Percentiles rank a stretch among this genome's conserved stretches.
Evolutionary conservation across 805 yeast species (phyloP).

Genomic region (Candida mattraensis): DNA sequence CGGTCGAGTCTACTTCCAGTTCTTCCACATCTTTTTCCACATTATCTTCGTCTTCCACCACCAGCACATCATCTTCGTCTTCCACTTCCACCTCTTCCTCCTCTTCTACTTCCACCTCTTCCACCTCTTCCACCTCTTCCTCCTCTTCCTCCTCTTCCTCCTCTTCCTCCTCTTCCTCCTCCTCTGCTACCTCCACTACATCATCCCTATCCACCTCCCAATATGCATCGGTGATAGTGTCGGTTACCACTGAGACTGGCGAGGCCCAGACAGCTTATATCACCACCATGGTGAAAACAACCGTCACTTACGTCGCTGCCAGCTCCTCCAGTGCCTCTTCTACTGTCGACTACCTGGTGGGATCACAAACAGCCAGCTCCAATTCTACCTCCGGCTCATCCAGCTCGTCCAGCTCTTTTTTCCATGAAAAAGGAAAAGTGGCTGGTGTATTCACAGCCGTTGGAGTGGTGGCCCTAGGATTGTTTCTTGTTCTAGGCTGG

Average conservation of each 20-base stretch:
- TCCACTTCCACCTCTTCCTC: conserved; percentile 13
- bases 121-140: conserved; percentile 13
- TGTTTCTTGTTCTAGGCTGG: conserved; percentile 45
- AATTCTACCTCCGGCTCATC: conserved; percentile 14
- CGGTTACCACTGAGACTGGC: conserved; percentile 25
- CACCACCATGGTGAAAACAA: conserved; percentile 22
- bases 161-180: conserved; percentile 14
- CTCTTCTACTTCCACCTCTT: conserved; percentile 7
- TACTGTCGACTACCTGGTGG: conserved; percentile 5
- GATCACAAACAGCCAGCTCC: conserved; percentile 2
- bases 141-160: conserved; percentile 23
- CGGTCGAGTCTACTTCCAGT: conserved; percentile 5
- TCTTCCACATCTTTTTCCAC: conserved; percentile 10
- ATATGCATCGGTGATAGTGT: conserved; percentile 13
- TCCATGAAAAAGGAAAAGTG: conserved; percentile 70
- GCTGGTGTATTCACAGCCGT: conserved; percentile 85
- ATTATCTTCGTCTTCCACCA: conserved; percentile 1
- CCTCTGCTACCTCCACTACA: conserved; percentile 15
- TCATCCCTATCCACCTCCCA: conserved; percentile 15
- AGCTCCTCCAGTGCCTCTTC: conserved; percentile 12
- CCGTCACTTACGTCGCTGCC: conserved; percentile 14
- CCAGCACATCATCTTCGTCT: conserved; percentile 6
- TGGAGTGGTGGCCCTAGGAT: conserved; percentile 55
- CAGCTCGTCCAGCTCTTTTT: conserved; percentile 47
- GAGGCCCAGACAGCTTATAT: conserved; percentile 22